Conservation (phyloP, 2,329 filamentous ascomycete genomes). For the Exophiala oligosperma region DNA sequence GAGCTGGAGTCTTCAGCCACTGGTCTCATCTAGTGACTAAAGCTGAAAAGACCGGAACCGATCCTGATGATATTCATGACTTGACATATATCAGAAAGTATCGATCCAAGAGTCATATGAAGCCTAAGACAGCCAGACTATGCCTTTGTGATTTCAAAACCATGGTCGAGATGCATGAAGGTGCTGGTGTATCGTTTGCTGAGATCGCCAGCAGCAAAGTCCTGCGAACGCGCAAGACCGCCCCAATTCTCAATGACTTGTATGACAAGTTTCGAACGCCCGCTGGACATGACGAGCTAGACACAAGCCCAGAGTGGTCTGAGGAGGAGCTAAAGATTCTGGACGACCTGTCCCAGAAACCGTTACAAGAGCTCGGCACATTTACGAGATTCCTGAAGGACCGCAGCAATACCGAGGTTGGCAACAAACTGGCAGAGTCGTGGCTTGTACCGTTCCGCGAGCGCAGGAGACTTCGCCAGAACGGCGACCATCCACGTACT, state of each 20-base stretch:
- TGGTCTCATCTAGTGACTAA: constrained; percentile 18
- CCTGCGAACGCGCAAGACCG: constrained; percentile 19
- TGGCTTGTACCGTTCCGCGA: constrained; percentile 16
- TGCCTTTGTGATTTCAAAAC: constrained; percentile 22
- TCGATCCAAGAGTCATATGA: constrained; percentile 4
- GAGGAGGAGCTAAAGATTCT: constrained; percentile 16
- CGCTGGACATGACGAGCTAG: neutral
- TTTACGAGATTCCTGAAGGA: constrained; percentile 11
- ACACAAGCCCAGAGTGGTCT: constrained; percentile 16
- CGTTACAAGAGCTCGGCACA: constrained; percentile 9
- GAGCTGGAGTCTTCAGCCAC: constrained; percentile 19
- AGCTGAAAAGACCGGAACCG: constrained; percentile 8
- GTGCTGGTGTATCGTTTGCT: constrained; percentile 23
- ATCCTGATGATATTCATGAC: constrained; percentile 24
- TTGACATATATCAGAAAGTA: constrained; percentile 22
- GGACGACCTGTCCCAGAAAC: constrained; percentile 14
- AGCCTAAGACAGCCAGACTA: constrained; percentile 10
- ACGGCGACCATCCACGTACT: neutral
- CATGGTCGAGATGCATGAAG: constrained; percentile 28
- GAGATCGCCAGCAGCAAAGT: constrained; percentile 23
- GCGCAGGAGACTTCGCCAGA: neutral
- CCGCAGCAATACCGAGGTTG: constrained; percentile 19
- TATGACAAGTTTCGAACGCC: constrained; percentile 22
- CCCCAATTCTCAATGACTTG: constrained; percentile 15
- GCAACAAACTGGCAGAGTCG: constrained; percentile 26